A percentile compares a stretch with the other conserved stretches of the same genome.
These are phyloP conservation scores for Thelonectria discophora DNA, from an alignment of 2,329 filamentous ascomycete genomes.

Conservation along the genomic window DNA sequence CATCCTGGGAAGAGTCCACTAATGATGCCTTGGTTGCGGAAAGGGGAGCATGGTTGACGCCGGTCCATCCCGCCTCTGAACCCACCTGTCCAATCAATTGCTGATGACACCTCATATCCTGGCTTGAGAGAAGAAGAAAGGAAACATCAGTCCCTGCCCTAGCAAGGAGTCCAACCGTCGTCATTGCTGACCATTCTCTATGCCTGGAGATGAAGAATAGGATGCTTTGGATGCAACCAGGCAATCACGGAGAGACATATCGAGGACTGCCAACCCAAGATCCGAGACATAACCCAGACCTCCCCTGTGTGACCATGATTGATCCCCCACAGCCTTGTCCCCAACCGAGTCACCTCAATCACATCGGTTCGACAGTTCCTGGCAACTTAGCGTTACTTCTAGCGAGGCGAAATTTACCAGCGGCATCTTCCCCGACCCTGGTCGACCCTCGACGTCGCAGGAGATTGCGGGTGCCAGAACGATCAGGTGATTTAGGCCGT, in stretches of 20 bases:
- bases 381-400: slow-evolving; percentile 37
- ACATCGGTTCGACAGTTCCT: slow-evolving; percentile 32
- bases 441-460: slow-evolving; percentile 38
- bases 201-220: not conserved
- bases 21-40: slow-evolving; percentile 24
- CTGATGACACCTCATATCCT: slow-evolving; percentile 3
- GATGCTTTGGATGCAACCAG: not conserved
- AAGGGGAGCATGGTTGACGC: slow-evolving; percentile 12
- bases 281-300: slow-evolving; percentile 5
- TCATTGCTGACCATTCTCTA: not conserved
- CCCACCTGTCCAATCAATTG: slow-evolving; percentile 7
- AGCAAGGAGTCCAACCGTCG: not conserved
- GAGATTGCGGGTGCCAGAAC: slow-evolving; percentile 32
- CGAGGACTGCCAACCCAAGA: not conserved
- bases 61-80: slow-evolving; percentile 21
- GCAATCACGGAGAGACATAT: not conserved
- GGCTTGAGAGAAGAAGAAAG: not conserved
- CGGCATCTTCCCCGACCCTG: slow-evolving; percentile 42
- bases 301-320: slow-evolving; percentile 11
- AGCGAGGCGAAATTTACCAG: slow-evolving; percentile 37
- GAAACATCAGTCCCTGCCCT: not conserved
- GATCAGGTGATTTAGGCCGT: slow-evolving; percentile 43
- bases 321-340: slow-evolving; percentile 22
- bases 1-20: slow-evolving; percentile 24
- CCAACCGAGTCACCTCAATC: slow-evolving; percentile 27